Conservation (phyloP, 306 rosid genomes). For the Inga laurina region DNA sequence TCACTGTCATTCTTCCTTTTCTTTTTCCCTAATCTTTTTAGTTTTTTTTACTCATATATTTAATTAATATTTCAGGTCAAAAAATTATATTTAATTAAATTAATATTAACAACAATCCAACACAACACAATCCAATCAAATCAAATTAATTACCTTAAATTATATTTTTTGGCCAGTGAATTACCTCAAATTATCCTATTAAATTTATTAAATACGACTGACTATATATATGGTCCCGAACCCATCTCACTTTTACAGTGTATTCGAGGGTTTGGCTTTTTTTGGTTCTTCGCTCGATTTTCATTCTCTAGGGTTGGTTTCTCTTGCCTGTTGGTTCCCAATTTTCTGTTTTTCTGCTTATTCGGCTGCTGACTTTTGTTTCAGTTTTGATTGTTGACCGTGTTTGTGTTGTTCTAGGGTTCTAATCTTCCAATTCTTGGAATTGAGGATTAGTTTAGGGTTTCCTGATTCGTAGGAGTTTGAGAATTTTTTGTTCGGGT, state of each 20-base stretch:
- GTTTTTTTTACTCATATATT: not conserved
- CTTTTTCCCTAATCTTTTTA: not conserved
- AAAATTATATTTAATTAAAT: too few species aligned
- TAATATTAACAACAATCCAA: too few species aligned
- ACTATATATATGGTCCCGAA: not conserved
- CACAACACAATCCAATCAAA: too few species aligned
- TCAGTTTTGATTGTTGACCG: not conserved
- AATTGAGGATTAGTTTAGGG: conserved; percentile 7
- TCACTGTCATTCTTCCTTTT: too few species aligned
- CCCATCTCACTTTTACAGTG: not conserved
- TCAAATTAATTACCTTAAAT: too few species aligned
- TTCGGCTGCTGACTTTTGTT: not conserved
- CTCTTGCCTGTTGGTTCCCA: not conserved
- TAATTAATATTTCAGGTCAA: too few species aligned
- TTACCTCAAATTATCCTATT: too few species aligned
- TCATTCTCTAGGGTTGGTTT: not conserved
- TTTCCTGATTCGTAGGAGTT: conserved; percentile 2
- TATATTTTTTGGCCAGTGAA: too few species aligned
- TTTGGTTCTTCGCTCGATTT: not conserved
- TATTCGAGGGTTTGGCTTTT: conserved; percentile 5
- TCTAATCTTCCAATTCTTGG: not conserved
- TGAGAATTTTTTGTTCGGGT: not conserved
- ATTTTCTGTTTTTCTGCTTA: not conserved
- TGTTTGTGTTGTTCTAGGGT: not conserved
- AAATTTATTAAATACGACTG: not conserved